Evolutionary conservation across 306 rosid species (phyloP).

Genomic region (Malus fusca): DNA sequence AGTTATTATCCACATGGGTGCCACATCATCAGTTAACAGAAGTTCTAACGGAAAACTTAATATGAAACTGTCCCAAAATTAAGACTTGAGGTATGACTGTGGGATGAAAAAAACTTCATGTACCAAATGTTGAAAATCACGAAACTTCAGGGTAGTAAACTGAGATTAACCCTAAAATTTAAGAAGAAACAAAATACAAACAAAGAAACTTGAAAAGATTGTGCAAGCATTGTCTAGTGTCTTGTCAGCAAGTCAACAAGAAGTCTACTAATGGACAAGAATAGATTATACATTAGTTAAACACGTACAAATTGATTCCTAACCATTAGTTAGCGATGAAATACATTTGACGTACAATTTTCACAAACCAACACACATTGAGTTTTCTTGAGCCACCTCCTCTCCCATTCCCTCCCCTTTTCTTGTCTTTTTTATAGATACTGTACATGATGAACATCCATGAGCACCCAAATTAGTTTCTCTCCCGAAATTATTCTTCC

Average conservation of each 20-base stretch:
- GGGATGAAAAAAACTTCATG: too few species aligned
- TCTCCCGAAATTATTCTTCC: neutral
- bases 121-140: too few species aligned
- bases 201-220: neutral
- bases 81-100: too few species aligned
- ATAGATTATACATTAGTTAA: neutral
- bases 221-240: neutral
- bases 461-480: neutral
- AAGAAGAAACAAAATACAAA: too few species aligned
- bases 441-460: neutral
- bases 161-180: too few species aligned
- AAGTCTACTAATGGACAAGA: neutral
- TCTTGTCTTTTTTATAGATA: neutral
- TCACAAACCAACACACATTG: neutral
- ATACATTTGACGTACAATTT: neutral
- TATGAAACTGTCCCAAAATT: too few species aligned
- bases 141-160: too few species aligned
- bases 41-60: too few species aligned
- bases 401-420: neutral
- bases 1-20: too few species aligned
- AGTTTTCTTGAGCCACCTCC: neutral
- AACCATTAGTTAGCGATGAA: neutral
- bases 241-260: neutral
- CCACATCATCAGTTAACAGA: too few species aligned
- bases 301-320: neutral